phyloP scores from a whole-genome alignment of 2,329 filamentous ascomycete genomes.

The Fusarium continuum region DNA sequence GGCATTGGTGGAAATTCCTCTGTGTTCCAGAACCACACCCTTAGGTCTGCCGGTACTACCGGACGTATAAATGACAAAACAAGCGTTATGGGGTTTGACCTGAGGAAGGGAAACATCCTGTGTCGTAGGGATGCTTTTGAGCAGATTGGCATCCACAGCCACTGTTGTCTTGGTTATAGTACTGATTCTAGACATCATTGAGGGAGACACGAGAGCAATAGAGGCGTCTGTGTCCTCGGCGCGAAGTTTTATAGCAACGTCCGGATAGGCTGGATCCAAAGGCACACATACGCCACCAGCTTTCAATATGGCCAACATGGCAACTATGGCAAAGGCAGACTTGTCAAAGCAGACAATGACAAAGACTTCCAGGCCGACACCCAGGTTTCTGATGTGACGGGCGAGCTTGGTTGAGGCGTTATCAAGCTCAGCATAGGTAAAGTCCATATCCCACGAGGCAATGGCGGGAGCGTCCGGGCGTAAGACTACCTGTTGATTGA shows the following conservation, averaged over 20 bases:
- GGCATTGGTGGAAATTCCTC: conserved; percentile 20
- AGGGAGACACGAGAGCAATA: conserved; percentile 24
- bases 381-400: background rate
- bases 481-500: background rate
- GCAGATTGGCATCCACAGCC: conserved; percentile 10
- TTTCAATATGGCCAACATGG: conserved; percentile 33
- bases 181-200: background rate
- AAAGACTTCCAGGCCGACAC: conserved; percentile 2
- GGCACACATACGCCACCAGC: conserved; percentile 28
- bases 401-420: conserved; percentile 22
- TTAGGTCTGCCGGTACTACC: conserved; percentile 30
- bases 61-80: conserved; percentile 36
- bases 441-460: conserved; percentile 26
- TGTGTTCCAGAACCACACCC: conserved; percentile 29
- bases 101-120: background rate
- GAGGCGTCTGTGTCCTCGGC: conserved; percentile 18
- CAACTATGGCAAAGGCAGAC: conserved; percentile 19
- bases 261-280: conserved; percentile 32
- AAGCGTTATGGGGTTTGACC: conserved; percentile 13
- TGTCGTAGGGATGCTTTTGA: background rate
- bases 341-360: conserved; percentile 33
- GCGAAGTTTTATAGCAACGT: conserved; percentile 22
- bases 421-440: conserved; percentile 36
- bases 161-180: conserved; percentile 5
- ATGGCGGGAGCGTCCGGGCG: conserved; percentile 16